These are phyloP conservation scores for Ceratocystis lukuohia DNA, from an alignment of 2,329 filamentous ascomycete species.

Conservation along the genomic window DNA sequence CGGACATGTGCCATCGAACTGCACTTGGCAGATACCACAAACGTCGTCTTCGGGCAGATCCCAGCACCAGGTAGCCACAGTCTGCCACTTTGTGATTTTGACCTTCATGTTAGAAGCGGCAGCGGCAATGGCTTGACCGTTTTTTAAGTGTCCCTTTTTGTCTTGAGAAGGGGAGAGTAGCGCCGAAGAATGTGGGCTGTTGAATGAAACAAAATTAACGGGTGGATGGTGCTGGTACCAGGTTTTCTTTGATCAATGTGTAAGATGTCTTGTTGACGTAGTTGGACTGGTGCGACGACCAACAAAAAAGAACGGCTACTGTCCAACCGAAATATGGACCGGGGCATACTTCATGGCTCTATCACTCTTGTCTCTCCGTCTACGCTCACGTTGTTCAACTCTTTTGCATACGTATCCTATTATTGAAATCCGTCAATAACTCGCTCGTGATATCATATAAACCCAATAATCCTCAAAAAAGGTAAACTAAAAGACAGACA, in stretches of 20 bases:
- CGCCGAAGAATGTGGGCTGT: too few species aligned
- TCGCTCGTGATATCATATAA: constrained; percentile 13
- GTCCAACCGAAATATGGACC: not conserved
- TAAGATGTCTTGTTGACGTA: not conserved
- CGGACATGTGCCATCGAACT: constrained; percentile 94
- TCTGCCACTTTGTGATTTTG: constrained; percentile 83
- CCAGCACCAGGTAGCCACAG: constrained; percentile 95
- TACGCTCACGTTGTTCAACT: too few species aligned
- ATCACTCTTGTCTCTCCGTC: too few species aligned
- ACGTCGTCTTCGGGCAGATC: constrained; percentile 95
- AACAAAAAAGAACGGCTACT: not conserved
- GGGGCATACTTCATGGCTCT: not conserved
- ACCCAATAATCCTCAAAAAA: constrained; percentile 17
- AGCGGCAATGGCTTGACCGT: too few species aligned
- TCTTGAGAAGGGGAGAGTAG: too few species aligned
- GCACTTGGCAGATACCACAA: constrained; percentile 94
- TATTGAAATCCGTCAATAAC: not conserved
- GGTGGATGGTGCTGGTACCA: too few species aligned
- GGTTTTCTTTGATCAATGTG: not conserved
- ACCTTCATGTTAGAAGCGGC: constrained; percentile 62
- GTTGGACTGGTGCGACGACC: not conserved
- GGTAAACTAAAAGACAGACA: constrained; percentile 7
- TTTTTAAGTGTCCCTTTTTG: not conserved
- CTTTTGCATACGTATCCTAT: not conserved
- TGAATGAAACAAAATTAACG: too few species aligned